Evolutionary conservation across 768 basidiomycete species (phyloP), one percentile per base, ranked within the genome.

Genomic region (Pisolithus albus): DNA sequence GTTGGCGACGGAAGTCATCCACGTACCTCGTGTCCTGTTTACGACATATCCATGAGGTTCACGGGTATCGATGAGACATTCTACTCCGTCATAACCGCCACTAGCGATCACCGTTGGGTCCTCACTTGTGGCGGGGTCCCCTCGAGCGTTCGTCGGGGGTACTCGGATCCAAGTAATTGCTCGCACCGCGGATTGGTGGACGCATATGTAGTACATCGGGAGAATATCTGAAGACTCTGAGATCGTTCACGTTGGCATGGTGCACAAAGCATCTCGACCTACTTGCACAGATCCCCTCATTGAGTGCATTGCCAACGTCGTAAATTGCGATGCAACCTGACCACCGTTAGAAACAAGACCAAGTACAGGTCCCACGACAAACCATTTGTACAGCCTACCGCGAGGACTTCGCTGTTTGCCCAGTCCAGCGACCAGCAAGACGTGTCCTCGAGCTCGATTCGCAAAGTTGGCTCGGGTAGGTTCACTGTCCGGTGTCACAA

Each of bases 311-410:
- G 7, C 71, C 75, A 46, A 85, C 57, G 53, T 83, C 69, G 57
- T 83, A 85, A 1, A 84, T 73, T 3, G 78, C 80, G 45, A 84
- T 76, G 30, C 71, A 72, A 23, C 80, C 80, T 83, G 52, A 15
- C 41, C 60, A 8, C 54, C 51, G 52, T 56, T 21, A 54, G 5
- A 30, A 6, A 8, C 15, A 2, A 15, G 6, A 19, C 2, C 0
- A n/a, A 39, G 26, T 5, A 4, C 37, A 10, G n/a, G 11, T 10
- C 8, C 3, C 1, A 7, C 7, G 18, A 34, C 48, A 47, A 49
- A 92, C 95, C 94, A 57, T 90, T 88, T 2, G 88, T 84, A 24
- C 84, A 84, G 0, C 93, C 94, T 11, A 87, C 80, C 0, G 90
- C 92, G 7, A 99, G 66, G 10, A 83, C 59, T 52, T 87, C 84